Percentiles rank a stretch among this genome's conserved stretches.
Evolutionary conservation across 2,329 filamentous ascomycete species (phyloP).

Genomic region (Colletotrichum coccodes): DNA sequence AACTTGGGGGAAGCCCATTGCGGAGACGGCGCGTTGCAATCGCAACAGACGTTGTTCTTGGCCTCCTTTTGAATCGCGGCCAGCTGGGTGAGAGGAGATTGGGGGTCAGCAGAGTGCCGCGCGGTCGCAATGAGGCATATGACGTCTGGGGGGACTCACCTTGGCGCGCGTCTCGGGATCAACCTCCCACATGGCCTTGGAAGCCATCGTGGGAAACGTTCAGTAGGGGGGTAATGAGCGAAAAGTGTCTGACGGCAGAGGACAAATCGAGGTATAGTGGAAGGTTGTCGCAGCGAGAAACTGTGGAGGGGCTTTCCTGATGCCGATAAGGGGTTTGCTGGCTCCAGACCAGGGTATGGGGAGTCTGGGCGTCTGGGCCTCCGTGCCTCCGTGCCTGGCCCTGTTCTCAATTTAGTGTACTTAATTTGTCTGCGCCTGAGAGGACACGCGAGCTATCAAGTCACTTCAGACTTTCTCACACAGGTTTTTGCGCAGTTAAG

Average conservation of each 20-base stretch:
- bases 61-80: conserved; percentile 90
- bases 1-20: conserved; percentile 99
- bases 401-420: conserved; percentile 14
- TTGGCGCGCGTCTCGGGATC: conserved; percentile 97
- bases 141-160: conserved; percentile 59
- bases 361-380: conserved; percentile 19
- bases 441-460: neutral
- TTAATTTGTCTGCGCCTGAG: neutral
- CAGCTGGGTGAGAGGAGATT: conserved; percentile 70
- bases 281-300: conserved; percentile 29
- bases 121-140: conserved; percentile 8
- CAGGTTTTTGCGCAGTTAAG: neutral
- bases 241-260: neutral
- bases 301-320: conserved; percentile 26
- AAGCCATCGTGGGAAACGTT: conserved; percentile 59
- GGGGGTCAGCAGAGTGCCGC: conserved; percentile 17
- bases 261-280: neutral
- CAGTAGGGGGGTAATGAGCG: neutral
- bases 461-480: neutral
- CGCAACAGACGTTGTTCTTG: conserved; percentile 90
- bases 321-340: conserved; percentile 31
- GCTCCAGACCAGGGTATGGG: conserved; percentile 13
- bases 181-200: conserved; percentile 96
- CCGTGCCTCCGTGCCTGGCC: conserved; percentile 6
- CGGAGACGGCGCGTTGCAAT: conserved; percentile 93